Evolutionary conservation across 371 early-diverging fungal species (phyloP).

Genomic region (Mortierella sp.): DNA sequence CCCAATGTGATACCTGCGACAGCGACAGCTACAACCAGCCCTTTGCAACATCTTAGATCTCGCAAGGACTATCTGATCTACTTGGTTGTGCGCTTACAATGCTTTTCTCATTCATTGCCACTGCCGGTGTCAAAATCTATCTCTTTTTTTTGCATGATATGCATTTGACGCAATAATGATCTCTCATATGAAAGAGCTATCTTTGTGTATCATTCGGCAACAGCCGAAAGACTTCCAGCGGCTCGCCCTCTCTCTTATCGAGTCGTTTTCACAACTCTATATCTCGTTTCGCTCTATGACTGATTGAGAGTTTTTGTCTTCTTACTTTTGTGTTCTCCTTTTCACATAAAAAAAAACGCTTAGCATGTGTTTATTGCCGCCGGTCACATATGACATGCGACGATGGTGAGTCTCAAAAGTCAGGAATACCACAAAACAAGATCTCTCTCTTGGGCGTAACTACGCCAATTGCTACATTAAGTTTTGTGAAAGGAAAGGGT

Average conservation of each 20-base stretch:
- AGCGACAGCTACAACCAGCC: background rate
- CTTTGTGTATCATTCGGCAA: background rate
- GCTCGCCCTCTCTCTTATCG: background rate
- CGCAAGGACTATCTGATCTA: background rate
- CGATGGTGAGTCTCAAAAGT: constrained; percentile 62
- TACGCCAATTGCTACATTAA: background rate
- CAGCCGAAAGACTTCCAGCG: too few species aligned
- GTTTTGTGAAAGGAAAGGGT: background rate
- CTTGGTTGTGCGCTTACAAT: background rate
- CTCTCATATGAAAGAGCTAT: background rate
- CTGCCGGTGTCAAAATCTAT: background rate
- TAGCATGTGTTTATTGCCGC: constrained; percentile 85
- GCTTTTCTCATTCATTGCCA: background rate
- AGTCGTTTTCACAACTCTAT: too few species aligned
- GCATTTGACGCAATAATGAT: background rate
- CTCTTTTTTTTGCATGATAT: background rate
- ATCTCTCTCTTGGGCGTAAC: background rate
- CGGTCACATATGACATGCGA: constrained; percentile 90
- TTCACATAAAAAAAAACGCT: background rate
- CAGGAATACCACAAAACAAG: background rate
- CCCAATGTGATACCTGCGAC: background rate
- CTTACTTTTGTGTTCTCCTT: background rate
- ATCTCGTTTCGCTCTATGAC: background rate
- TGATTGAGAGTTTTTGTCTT: background rate
- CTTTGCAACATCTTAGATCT: background rate